A percentile compares a stretch with the other conserved stretches of the same genome.
Evolutionary conservation across 208 protist species (phyloP).

Genomic region (Histomonas meleagridis): DNA sequence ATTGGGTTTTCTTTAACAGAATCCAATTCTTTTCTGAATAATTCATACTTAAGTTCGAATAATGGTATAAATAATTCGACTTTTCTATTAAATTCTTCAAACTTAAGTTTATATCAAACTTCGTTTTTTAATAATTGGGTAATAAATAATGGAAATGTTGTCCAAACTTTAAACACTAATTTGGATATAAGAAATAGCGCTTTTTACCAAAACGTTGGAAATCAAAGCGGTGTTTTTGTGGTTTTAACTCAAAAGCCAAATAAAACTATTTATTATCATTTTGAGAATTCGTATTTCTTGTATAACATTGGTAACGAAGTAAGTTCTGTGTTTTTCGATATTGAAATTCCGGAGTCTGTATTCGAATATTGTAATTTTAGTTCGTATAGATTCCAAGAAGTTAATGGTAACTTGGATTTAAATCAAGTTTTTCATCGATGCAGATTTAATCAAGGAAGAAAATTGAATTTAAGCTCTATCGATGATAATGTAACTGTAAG

Average conservation of each 20-base stretch:
- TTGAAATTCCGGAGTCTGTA: background rate
- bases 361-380: slow-evolving; percentile 32
- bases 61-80: background rate
- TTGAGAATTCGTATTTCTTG: background rate
- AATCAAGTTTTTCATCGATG: background rate
- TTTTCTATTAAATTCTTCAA: background rate
- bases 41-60: background rate
- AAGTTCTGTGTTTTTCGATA: background rate
- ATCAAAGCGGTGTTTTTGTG: background rate
- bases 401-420: background rate
- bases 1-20: background rate
- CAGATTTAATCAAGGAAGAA: no score
- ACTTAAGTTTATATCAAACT: background rate
- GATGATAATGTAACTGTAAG: no score
- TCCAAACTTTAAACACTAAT: background rate
- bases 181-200: background rate
- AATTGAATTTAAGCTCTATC: no score
- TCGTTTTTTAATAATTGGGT: background rate
- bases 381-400: background rate
- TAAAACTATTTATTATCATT: background rate
- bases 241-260: background rate
- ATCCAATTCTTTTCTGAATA: background rate
- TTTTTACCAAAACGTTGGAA: background rate
- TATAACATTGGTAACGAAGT: background rate
- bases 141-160: background rate